Evolutionary conservation across 2,329 filamentous ascomycete species (phyloP).

Genomic region (Aspergillus tanneri): DNA sequence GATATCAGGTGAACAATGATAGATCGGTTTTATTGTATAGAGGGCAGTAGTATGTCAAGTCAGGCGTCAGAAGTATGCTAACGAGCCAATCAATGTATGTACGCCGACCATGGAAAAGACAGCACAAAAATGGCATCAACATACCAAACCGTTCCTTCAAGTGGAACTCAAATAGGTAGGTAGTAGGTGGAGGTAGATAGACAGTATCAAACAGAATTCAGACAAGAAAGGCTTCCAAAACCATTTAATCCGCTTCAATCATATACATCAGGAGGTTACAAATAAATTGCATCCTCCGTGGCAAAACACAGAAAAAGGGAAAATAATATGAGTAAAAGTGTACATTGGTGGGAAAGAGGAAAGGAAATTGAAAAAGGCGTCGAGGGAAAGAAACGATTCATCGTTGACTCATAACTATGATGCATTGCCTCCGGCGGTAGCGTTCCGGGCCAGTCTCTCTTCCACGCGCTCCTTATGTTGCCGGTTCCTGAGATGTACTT

Average conservation of each 20-base stretch:
- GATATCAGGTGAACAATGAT: too few species aligned
- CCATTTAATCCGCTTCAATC: conserved; percentile 9
- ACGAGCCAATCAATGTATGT: too few species aligned
- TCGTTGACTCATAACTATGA: conserved; percentile 18
- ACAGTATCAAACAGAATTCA: conserved; percentile 11
- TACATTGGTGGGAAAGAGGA: conserved; percentile 12
- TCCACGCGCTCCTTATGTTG: conserved; percentile 73
- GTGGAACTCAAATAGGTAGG: background rate
- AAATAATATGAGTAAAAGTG: conserved; percentile 7
- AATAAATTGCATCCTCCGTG: background rate
- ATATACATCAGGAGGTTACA: conserved; percentile 18
- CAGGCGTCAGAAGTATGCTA: too few species aligned
- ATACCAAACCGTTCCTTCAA: too few species aligned
- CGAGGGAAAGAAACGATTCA: conserved; percentile 8
- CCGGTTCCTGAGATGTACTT: conserved; percentile 85
- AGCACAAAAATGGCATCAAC: background rate
- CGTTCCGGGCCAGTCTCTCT: conserved; percentile 41
- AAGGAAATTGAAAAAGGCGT: conserved; percentile 2
- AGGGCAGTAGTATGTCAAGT: too few species aligned
- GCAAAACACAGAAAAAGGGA: conserved; percentile 2
- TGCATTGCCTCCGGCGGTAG: conserved; percentile 11
- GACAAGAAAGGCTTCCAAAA: background rate
- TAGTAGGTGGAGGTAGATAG: background rate
- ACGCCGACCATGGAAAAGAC: conserved; percentile 7
- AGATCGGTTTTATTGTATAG: too few species aligned